Evolutionary conservation across 805 yeast species (phyloP), one percentile per base, ranked within the genome.

Genomic region (baker's yeast (Saccharomyces cerevisiae)): DNA sequence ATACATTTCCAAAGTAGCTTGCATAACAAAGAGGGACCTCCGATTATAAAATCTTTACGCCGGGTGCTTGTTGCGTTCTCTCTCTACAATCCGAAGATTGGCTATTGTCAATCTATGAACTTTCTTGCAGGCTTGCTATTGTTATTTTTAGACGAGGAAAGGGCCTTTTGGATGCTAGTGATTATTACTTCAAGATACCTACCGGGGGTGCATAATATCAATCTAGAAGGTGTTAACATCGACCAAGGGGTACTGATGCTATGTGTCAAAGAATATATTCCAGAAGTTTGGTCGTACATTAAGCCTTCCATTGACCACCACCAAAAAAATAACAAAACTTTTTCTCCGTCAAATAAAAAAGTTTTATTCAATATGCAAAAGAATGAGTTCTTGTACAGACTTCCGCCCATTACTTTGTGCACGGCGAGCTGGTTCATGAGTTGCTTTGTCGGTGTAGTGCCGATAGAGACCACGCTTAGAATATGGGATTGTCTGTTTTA

Each of bases 391-490:
- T 76, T 92, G 31, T 77, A 81, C 14, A 84, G 86, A 60, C 72
- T 91, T 47, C 98, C 99, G 1, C 96, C 97, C 1, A 79, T 94
- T 3, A 87, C 97, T 1, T 76, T 94, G 48, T 94, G 96, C 60
- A 94, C 98, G 0, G 92, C 97, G 0, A 84, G 96, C 53, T 94
- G 99, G 99, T 94, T 94, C 66, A 92, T 94, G 98, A 87, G 97
- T 62, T 80, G 89, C n/a, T 94, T 87, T 70, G 89, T 94, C 36
- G 96, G 96, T 0, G 82, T 85, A 0, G 70, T 94, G 27, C 99
- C 99, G 0, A 82, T 89, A 24, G 98, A 94, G 65, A 81, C 95
- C 0, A 85, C 89, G 8, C 73, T 94, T 47, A 74, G 98, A 53
- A 84, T 94, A 0, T 92, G 99, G 98, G 99, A 94, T 70, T 88